Percentiles rank a stretch among this genome's conserved stretches.
Conservation (phyloP, 768 basidiomycete species). For the Ramaria sp. region DNA sequence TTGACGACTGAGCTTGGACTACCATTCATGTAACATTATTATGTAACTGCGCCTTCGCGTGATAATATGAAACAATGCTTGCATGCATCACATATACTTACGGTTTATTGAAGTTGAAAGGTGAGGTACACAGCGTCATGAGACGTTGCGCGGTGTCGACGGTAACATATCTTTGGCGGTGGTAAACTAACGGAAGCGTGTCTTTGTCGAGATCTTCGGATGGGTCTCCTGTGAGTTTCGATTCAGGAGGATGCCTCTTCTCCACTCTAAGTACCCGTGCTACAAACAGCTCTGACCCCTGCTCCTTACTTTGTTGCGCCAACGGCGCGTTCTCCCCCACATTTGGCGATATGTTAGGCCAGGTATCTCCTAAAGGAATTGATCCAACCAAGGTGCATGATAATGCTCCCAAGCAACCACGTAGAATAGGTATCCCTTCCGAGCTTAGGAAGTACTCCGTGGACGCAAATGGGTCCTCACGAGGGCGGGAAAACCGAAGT, state of each 20-base stretch:
- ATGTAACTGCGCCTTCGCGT: background rate
- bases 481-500: slow-evolving; percentile 55
- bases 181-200: slow-evolving; percentile 48
- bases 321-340: slow-evolving; percentile 4
- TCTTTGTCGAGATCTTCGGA: slow-evolving; percentile 18
- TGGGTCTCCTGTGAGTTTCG: slow-evolving; percentile 12
- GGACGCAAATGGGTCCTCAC: slow-evolving; percentile 15
- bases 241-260: slow-evolving; percentile 21
- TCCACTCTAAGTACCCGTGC: slow-evolving; percentile 63
- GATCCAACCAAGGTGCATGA: slow-evolving; percentile 60
- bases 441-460: slow-evolving; percentile 29
- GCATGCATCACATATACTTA: background rate
- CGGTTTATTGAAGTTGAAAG: background rate
- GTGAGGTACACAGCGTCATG: background rate
- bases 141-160: slow-evolving; percentile 19
- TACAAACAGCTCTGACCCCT: slow-evolving; percentile 65
- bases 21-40: background rate
- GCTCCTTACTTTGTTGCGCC: background rate
- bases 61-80: background rate
- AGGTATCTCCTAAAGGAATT: slow-evolving; percentile 49
- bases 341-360: slow-evolving; percentile 12
- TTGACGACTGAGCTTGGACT: slow-evolving; percentile 17
- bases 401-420: slow-evolving; percentile 55
- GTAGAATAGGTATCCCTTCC: slow-evolving; percentile 51
- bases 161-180: slow-evolving; percentile 48